Base-by-base conservation (phyloP, 31 red algal genomes). In the Asparagopsis taxiformis region DNA sequence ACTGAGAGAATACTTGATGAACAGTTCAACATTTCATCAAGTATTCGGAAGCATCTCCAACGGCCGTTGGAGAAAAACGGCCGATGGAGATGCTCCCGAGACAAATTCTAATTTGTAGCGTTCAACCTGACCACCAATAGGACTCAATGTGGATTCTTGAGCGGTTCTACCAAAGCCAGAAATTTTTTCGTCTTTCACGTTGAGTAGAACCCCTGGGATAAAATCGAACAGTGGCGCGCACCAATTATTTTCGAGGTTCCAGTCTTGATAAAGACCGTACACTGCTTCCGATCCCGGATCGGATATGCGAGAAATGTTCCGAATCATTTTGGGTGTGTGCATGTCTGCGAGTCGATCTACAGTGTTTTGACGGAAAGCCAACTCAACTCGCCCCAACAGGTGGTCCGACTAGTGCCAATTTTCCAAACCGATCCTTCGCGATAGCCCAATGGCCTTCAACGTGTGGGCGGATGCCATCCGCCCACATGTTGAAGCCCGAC, bases 401-500 rank as follows among this genome's bases (percentile, higher is more conserved):
- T 6, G 13, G 41, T 13, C 8, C 8, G 8, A 9, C 41, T 9
- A 13, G 41, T 46, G 41, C 41, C 41, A 46, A 46, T 46, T 13
- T 6, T 46, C 41, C 41, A 46, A 13, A 46, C 8, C 41, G 6
- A 13, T 46, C 6, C 8, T 6, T 13, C 54, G 7, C 9, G 54
- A 58, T 21, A 21, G 54, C 54, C n/a, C n/a, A n/a, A n/a, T n/a
- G n/a, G n/a, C n/a, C n/a, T n/a, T n/a, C n/a, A n/a, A n/a, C n/a
- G n/a, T n/a, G n/a, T n/a, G n/a, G n/a, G n/a, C n/a, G n/a, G n/a
- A n/a, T n/a, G n/a, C 8, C 8, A 5, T 58, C 54, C 9, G 25
- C 54, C n/a, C 25, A 58, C 5, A 26, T 21, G 54, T 58, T 58
- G n/a, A 26, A 21, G n/a, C 9, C 54, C n/a, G n/a, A 58, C 54